Percentiles rank a stretch among this genome's conserved stretches.
These are phyloP conservation scores for Tripterygium wilfordii DNA, from an alignment of 177 flowering plant genomes.

Conservation along the genomic window DNA sequence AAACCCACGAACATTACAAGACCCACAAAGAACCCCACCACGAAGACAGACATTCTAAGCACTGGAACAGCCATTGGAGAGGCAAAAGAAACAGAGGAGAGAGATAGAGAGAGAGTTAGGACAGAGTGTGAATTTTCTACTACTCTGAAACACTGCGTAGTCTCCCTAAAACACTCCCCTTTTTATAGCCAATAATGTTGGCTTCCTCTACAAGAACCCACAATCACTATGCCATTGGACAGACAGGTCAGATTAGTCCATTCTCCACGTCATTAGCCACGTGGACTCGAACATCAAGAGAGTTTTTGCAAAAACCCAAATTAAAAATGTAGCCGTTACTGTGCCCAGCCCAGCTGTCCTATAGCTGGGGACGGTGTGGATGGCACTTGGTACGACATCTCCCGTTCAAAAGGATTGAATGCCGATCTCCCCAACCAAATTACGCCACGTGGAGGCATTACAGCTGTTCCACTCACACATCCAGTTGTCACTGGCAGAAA, in stretches of 20 bases:
- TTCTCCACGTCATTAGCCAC: constrained; percentile 10
- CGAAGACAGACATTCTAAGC: constrained; percentile 1
- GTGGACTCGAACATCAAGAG: constrained; percentile 4
- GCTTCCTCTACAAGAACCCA: constrained; percentile 11
- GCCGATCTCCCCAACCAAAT: constrained; percentile 7
- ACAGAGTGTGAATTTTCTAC: constrained; percentile 1
- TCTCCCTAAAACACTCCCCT: not conserved
- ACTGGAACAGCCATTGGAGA: constrained; percentile 10
- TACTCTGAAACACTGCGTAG: not conserved
- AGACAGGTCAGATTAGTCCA: not conserved
- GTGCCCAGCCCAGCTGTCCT: constrained; percentile 26
- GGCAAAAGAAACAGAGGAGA: not conserved
- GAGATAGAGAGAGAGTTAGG: not conserved
- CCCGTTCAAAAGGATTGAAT: constrained; percentile 13
- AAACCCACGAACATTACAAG: constrained; percentile 16
- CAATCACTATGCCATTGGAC: not conserved
- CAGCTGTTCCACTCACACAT: constrained; percentile 21
- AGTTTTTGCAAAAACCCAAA: not conserved
- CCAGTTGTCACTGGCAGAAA: constrained; percentile 22
- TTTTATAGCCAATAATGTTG: constrained; percentile 23
- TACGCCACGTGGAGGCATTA: constrained; percentile 11
- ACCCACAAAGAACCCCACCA: constrained; percentile 16
- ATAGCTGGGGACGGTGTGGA: constrained; percentile 8
- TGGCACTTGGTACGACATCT: constrained; percentile 16
- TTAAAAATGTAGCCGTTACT: constrained; percentile 34